These are phyloP conservation scores for Eucalyptus tenuipes DNA, from an alignment of 345 rosid species.

Conservation along the genomic window DNA sequence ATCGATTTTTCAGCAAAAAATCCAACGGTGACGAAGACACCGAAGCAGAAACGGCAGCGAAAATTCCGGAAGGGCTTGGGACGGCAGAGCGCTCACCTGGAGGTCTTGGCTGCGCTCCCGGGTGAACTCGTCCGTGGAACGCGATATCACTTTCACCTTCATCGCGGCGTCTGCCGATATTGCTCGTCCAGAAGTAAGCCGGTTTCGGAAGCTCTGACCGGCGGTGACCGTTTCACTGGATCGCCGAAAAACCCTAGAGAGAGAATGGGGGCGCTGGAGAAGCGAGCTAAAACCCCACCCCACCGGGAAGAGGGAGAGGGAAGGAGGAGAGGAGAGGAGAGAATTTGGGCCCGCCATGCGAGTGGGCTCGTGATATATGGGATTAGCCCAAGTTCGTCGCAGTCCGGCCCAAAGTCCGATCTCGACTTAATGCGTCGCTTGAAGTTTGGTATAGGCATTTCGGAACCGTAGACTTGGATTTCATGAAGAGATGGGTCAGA, in stretches of 20 bases:
- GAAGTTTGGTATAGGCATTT: not conserved
- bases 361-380: not conserved
- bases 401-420: not conserved
- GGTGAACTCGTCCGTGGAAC: slow-evolving; percentile 82
- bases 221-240: not conserved
- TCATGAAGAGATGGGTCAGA: not conserved
- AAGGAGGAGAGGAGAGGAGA: not conserved
- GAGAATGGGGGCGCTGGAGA: not conserved
- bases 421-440: not conserved
- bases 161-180: slow-evolving; percentile 2
- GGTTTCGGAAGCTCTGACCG: not conserved
- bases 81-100: slow-evolving; percentile 22
- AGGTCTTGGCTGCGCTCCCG: slow-evolving; percentile 96
- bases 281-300: not conserved
- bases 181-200: not conserved
- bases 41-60: not conserved
- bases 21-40: not conserved
- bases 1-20: not conserved
- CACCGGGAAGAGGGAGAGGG: not conserved
- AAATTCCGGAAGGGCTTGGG: not conserved
- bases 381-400: not conserved
- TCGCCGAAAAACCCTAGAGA: not conserved
- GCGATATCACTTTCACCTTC: slow-evolving; percentile 82
- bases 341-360: not conserved
- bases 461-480: not conserved